Evolutionary conservation across 2,329 filamentous ascomycete species (phyloP), one percentile per base, ranked within the genome.

Genomic region (Lachnellula willkommii): DNA sequence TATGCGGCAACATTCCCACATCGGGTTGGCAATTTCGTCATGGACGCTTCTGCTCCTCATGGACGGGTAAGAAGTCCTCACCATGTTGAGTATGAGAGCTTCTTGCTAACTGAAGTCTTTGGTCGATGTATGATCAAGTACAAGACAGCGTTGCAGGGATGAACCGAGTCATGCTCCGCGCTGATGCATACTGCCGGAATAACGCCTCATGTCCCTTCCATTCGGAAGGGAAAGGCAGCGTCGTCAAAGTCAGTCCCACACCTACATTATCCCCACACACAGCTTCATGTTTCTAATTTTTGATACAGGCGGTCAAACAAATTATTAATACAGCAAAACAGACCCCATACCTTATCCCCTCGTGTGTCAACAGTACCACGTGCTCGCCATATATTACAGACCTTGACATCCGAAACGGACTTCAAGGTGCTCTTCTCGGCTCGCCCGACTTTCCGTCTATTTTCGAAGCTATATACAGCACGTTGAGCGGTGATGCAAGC

Each of bases 141-240:
- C 52, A 58, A 49, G 58, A 60, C 39, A 5, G 24, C 5, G 42
- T 58, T 7, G 47, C 50, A 37, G 55, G 47, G 4, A 20, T 48
- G 8, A 60, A 58, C 43, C 45, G 55, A 45, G n/a, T 11, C 11
- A 35, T 60, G 32, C 46, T 50, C 15, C 58, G 58, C 17, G 52
- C 42, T n/a, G 58, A 60, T 54, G 58, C 58, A 20, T 60, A 57
- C 35, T 57, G 58, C 22, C 49, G 48, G 12, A 53, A 54, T 28
- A 52, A 53, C 26, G 17, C 55, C 12, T 47, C 55, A 36, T 60
- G 55, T 28, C 58, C 58, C 11, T 55, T 53, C 17, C 37, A 54
- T 11, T 20, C 24, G 2, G 15, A 56, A 26, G 55, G 55, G 28
- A 57, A 39, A 50, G 50, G 54, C 36, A 45, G 35, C 47, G 46